phyloP scores from a whole-genome alignment of 2,329 filamentous ascomycete species.

The Metarhizium humberi region DNA sequence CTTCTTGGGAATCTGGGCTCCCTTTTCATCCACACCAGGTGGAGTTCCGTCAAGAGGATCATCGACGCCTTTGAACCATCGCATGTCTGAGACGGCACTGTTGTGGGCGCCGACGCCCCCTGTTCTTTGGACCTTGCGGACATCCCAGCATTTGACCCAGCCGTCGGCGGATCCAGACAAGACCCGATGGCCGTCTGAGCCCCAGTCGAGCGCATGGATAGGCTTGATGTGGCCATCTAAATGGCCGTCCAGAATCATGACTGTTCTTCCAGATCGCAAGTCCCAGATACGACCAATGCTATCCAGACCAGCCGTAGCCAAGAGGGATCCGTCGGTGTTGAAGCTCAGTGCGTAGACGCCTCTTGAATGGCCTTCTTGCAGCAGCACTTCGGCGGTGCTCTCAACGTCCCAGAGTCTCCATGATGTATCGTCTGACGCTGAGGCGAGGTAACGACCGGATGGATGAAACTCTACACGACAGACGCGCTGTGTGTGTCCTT shows the following conservation, averaged over 20 bases:
- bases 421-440: slow-evolving; percentile 90
- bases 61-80: slow-evolving; percentile 87
- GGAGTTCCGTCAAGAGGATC: slow-evolving; percentile 55
- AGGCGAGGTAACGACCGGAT: slow-evolving; percentile 80
- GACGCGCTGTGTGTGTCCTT: slow-evolving; percentile 78
- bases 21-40: slow-evolving; percentile 54
- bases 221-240: slow-evolving; percentile 76
- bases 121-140: slow-evolving; percentile 75
- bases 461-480: slow-evolving; percentile 93
- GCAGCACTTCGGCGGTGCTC: slow-evolving; percentile 70
- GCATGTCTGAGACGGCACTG: slow-evolving; percentile 82
- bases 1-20: slow-evolving; percentile 65
- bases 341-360: slow-evolving; percentile 88
- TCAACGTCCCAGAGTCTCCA: slow-evolving; percentile 96
- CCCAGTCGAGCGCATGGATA: slow-evolving; percentile 90
- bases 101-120: slow-evolving; percentile 86
- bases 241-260: slow-evolving; percentile 91
- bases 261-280: slow-evolving; percentile 79
- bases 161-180: slow-evolving; percentile 89
- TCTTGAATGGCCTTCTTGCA: slow-evolving; percentile 90
- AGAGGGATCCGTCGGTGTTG: slow-evolving; percentile 80
- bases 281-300: slow-evolving; percentile 96
- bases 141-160: slow-evolving; percentile 97
- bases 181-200: slow-evolving; percentile 80
- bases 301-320: slow-evolving; percentile 88